Percentiles rank a stretch among this genome's conserved stretches.
These are phyloP conservation scores for Fagopyrum esculentum DNA, from an alignment of 148 eudicot genomes.

Conservation along the genomic window DNA sequence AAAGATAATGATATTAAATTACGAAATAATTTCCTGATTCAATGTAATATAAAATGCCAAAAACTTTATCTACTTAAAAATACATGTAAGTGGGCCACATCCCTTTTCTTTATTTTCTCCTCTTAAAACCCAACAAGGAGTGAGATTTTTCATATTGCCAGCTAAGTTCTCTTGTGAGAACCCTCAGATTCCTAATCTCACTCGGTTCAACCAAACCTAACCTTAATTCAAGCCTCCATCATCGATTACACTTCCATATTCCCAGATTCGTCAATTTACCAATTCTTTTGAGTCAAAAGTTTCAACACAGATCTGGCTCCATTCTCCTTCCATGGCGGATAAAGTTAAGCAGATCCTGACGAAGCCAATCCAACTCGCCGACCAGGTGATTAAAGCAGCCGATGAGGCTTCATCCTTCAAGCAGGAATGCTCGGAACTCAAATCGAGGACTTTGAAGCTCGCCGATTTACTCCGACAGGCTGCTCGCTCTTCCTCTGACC, in stretches of 20 bases:
- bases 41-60: neutral
- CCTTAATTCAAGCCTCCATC: neutral
- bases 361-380: constrained; percentile 70
- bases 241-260: neutral
- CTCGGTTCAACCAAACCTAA: neutral
- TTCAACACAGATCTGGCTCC: neutral
- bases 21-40: neutral
- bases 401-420: constrained; percentile 76
- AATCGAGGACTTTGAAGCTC: constrained; percentile 63
- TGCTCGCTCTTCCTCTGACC: constrained; percentile 72
- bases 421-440: constrained; percentile 68
- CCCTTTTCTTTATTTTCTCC: neutral
- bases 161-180: neutral
- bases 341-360: constrained; percentile 68
- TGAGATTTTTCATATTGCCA: constrained; percentile 1
- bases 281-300: neutral
- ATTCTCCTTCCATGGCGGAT: constrained; percentile 41
- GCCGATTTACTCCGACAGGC: constrained; percentile 86
- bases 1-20: neutral
- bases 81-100: neutral
- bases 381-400: constrained; percentile 63
- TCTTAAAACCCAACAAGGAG: neutral
- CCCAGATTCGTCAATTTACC: neutral
- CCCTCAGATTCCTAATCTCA: neutral
- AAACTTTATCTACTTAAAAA: neutral